Evolutionary conservation across 2,329 filamentous ascomycete genomes (phyloP), one percentile per base, ranked within the genome.

Genomic region (Neoscytalidium dimidiatum): DNA sequence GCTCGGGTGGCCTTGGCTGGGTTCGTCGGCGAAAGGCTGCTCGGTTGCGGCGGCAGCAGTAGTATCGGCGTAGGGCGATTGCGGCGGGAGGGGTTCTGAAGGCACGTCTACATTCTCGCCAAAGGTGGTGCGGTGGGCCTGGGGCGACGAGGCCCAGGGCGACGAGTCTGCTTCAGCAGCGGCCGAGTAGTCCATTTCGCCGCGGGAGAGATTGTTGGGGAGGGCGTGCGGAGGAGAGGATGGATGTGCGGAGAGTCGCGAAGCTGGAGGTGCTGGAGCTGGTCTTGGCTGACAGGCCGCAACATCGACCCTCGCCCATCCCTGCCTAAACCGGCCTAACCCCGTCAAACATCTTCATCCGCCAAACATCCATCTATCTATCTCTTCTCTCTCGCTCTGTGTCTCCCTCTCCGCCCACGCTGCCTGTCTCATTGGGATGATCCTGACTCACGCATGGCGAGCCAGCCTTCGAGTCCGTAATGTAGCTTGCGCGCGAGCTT

Each of bases 61-160:
- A 23, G 53, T 14, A 33, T 74, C 71, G 69, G 70, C 73, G 65
- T 78, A 79, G 2, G 75, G 77, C 57, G 77, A 77, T 70, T 77
- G 75, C 66, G 75, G 71, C 68, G 75, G 75, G 66, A 79, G 75
- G 70, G 78, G 77, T 67, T 77, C 77, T 26, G 77, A 75, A 62
- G 76, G 74, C 63, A 78, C 72, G 67, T 79, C 71, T 75, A 73
- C 71, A 65, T 72, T 75, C 66, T 82, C 79, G 49, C 80, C 79
- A 51, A 84, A 83, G 66, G 79, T 77, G 65, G 74, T 73, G 62
- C 80, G 81, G 75, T 76, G 84, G 75, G 76, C 83, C 69, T 81
- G 82, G 65, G 85, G 86, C 61, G 86, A 85, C 14, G 82, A 82
- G 11, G 84, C 88, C 89, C 89, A 91, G 62, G 89, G 89, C 38